Percentiles rank a stretch among this genome's conserved stretches.
Conservation (phyloP, 2,329 filamentous ascomycete genomes). For the Epichloe sp. region DNA sequence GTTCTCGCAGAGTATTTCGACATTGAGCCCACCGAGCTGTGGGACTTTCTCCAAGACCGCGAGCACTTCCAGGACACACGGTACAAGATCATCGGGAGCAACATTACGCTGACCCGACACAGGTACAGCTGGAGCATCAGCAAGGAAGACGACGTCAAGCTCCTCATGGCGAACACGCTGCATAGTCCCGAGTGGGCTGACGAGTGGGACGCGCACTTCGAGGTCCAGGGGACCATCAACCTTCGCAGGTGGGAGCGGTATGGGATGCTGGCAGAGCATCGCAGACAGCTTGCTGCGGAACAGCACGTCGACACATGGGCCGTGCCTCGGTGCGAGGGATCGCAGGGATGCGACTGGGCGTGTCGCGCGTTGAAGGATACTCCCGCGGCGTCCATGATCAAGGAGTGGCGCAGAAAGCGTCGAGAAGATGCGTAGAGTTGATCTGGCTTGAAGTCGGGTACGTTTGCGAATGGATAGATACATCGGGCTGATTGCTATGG, state of each 20-base stretch:
- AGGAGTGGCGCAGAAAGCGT: background rate
- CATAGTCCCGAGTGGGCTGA: constrained; percentile 10
- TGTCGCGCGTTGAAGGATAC: constrained; percentile 4
- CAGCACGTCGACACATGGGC: constrained; percentile 3
- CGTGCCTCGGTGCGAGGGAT: constrained; percentile 1
- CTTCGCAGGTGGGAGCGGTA: constrained; percentile 15
- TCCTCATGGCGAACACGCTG: constrained; percentile 11
- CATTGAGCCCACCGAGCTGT: constrained; percentile 6
- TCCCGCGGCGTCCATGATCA: constrained; percentile 1
- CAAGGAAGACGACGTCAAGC: constrained; percentile 8
- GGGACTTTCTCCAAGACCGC: constrained; percentile 5
- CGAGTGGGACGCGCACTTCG: constrained; percentile 14
- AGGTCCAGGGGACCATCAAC: constrained; percentile 9
- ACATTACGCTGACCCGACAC: constrained; percentile 7
- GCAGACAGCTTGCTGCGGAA: constrained; percentile 7
- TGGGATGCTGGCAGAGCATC: constrained; percentile 11
- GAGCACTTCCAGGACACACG: background rate
- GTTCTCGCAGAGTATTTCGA: constrained; percentile 5
- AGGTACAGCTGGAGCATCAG: constrained; percentile 9
- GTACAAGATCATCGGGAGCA: constrained; percentile 9
- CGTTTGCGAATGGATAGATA: too few relatives aligned
- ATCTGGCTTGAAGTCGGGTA: too few relatives aligned
- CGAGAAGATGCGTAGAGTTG: background rate
- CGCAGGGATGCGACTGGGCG: constrained; percentile 6
- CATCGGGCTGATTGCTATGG: too few relatives aligned